Evolutionary conservation across 345 rosid species (phyloP), one percentile per base, ranked within the genome.

Genomic region (Eutrema japonicum): DNA sequence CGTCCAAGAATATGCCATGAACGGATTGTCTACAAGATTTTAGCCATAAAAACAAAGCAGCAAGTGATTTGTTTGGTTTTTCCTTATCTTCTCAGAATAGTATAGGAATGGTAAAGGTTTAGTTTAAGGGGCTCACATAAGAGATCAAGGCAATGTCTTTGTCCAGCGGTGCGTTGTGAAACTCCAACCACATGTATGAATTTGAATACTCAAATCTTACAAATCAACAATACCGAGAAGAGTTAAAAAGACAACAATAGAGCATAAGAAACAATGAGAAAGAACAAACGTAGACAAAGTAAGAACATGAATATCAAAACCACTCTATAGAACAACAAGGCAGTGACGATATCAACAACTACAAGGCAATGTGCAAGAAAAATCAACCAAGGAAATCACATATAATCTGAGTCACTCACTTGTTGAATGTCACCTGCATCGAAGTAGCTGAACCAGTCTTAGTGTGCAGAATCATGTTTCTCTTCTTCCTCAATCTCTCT

Each of bases 1-100:
- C 93, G 89, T 65, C 97, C 99, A 64, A 91, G 83, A 69, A 94
- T 88, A 84, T 91, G 90, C 99, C 99, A 91, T 0, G 97, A 84
- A 49, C 96, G 91, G 66, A 94, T 84, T 45, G 93, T 78, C 98
- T 94, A 86, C 86, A 81, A 73, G 18, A 55, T 12, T n/a, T 37
- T 18, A 45, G 55, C 43, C 73, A 58, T 38, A 63, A 48, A 43
- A 8, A 50, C 60, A 55, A 81, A 35, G 32, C 7, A 59, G n/a
- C 27, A 22, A 62, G 12, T 32, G 22, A 67, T 64, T 18, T 18
- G 18, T 18, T 18, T 18, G 18, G 18, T 18, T 18, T 18, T 18
- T 18, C 18, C 18, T 18, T 18, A 18, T 18, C 18, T 18, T 18
- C 1, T 18, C 18, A 18, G 18, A 18, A 18, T 18, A 63, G 70